Evolutionary conservation across 805 yeast genomes (phyloP), one percentile per base, ranked within the genome.

Genomic region (Priceomyces melissophilus): DNA sequence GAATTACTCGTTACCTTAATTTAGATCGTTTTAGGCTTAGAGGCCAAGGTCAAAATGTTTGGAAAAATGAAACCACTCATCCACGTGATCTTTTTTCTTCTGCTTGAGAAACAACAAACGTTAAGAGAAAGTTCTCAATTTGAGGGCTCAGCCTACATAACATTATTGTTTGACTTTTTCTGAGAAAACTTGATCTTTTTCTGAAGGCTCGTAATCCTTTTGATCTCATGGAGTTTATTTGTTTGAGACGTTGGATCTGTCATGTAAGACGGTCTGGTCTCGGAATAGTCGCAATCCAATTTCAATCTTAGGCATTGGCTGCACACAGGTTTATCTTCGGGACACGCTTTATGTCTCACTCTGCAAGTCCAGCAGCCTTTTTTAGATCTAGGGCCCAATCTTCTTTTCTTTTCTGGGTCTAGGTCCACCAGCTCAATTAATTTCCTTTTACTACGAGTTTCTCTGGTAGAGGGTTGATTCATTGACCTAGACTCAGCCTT

Each of bases 331-430:
- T 67, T 71, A 43, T 78, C 78, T 52, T 79, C 87, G 1, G 86
- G 76, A 53, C 91, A 84, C 48, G 82, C 78, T 57, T 84, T 84
- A 48, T 86, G 81, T 30, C 93, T 70, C 12, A 82, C 60, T 42
- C 90, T 62, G 55, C 91, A 84, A 4, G 87, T 84, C 91, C 91
- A 84, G 54, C 93, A 84, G 0, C 90, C 90, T 25, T 67, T 66
- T 44, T 73, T 74, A 1, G 82, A 76, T 37, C 83, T 52, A 2
- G 56, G 54, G 2, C 53, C 54, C 13, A 49, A 34, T 20, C 36
- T 49, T 25, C 53, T 42, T 39, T 48, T 54, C 37, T 50, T 50
- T 15, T 50, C 52, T 5, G 41, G 34, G n/a, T 20, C 34, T 12
- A 33, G 26, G 10, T 20, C 42, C n/a, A 37, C 37, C 14, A 30